Percentiles rank a stretch among this genome's conserved stretches.
Evolutionary conservation across 2,329 filamentous ascomycete genomes (phyloP).

Genomic region (Stagonosporopsis tanaceti): DNA sequence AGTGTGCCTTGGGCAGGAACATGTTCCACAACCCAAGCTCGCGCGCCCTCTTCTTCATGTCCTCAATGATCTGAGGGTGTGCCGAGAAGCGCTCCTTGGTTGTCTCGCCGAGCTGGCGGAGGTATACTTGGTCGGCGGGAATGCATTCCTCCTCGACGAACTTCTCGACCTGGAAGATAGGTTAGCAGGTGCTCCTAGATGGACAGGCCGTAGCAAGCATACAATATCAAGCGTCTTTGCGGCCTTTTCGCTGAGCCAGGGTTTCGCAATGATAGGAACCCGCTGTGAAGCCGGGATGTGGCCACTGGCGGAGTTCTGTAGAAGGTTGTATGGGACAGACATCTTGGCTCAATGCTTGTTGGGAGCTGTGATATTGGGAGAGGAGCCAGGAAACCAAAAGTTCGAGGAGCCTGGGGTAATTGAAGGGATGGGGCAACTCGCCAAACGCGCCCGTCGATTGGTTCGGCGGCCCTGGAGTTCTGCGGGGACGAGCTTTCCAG

Average conservation of each 20-base stretch:
- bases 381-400: slow-evolving; percentile 5
- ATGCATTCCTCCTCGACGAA: slow-evolving; percentile 94
- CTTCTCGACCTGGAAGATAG: slow-evolving; percentile 71
- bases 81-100: slow-evolving; percentile 74
- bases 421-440: slow-evolving; percentile 17
- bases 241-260: slow-evolving; percentile 81
- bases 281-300: slow-evolving; percentile 59
- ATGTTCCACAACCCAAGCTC: slow-evolving; percentile 95
- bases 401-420: slow-evolving; percentile 20
- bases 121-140: slow-evolving; percentile 78
- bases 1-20: slow-evolving; percentile 95
- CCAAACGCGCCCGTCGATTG: slow-evolving; percentile 11
- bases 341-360: slow-evolving; percentile 25
- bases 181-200: not conserved
- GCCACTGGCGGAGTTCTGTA: slow-evolving; percentile 47
- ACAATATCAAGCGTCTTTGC: slow-evolving; percentile 82
- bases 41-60: slow-evolving; percentile 84
- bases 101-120: slow-evolving; percentile 80
- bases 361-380: not conserved
- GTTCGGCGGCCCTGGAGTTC: slow-evolving; percentile 6
- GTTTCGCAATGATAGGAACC: slow-evolving; percentile 66
- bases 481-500: slow-evolving; percentile 10
- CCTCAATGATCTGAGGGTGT: slow-evolving; percentile 83
- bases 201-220: slow-evolving; percentile 29
- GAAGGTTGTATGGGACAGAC: slow-evolving; percentile 44